These are phyloP conservation scores for Metarhizium guizhouense DNA, from an alignment of 2,329 filamentous ascomycete genomes.

Conservation along the genomic window DNA sequence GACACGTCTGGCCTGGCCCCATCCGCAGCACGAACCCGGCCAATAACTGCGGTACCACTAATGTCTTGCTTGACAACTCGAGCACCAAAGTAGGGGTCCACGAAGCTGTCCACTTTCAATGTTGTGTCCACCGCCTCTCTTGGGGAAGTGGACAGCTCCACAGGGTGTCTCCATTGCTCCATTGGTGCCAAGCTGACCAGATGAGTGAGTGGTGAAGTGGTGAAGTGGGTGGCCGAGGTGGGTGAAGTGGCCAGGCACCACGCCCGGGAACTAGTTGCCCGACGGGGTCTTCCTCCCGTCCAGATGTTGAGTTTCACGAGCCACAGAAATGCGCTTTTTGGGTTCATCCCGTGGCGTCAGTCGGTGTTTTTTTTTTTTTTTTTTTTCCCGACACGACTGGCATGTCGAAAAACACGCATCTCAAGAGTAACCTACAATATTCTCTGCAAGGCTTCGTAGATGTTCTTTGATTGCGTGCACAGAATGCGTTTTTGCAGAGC, in stretches of 20 bases:
- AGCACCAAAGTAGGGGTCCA: background rate
- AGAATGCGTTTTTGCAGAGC: no score
- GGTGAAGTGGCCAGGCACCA: background rate
- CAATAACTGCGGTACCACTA: no score
- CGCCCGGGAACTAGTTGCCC: background rate
- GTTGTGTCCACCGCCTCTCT: background rate
- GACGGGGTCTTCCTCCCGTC: background rate
- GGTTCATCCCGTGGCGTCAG: background rate
- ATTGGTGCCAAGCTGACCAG: background rate
- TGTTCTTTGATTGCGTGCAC: no score
- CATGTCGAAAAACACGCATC: no score
- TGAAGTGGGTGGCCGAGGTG: background rate
- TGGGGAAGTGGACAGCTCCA: background rate
- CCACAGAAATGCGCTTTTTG: background rate
- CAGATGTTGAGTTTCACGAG: background rate
- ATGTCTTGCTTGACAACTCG: no score
- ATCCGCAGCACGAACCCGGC: no score
- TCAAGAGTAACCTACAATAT: no score
- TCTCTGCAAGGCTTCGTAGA: no score
- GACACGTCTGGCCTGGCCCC: background rate
- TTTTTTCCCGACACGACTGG: background rate
- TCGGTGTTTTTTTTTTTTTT: background rate
- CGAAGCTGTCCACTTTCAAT: background rate
- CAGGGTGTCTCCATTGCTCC: background rate
- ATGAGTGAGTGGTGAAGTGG: no score